Evolutionary conservation across 2,329 filamentous ascomycete genomes (phyloP).

Genomic region (Diaporthe caulivora): DNA sequence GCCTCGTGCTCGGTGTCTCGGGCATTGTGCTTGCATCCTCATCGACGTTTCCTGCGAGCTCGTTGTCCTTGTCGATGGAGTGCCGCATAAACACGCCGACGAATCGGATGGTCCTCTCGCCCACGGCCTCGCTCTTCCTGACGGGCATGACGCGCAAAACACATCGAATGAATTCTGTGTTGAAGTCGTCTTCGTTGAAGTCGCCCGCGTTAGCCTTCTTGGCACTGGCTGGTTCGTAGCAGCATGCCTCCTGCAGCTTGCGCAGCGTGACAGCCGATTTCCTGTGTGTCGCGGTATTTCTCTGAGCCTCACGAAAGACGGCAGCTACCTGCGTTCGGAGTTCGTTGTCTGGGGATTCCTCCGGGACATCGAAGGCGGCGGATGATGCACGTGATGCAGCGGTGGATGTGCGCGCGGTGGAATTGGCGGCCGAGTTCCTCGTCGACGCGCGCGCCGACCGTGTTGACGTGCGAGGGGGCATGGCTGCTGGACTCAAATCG

Average conservation of each 20-base stretch:
- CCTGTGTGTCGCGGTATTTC: conserved; percentile 88
- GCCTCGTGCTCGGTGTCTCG: conserved; percentile 86
- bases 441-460: conserved; percentile 61
- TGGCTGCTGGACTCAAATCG: conserved; percentile 45
- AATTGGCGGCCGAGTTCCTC: conserved; percentile 55
- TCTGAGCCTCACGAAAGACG: conserved; percentile 85
- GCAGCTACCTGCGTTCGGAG: conserved; percentile 80
- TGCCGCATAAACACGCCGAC: conserved; percentile 87
- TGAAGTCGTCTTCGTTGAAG: conserved; percentile 89
- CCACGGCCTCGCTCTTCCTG: conserved; percentile 91
- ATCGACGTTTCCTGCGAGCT: conserved; percentile 73
- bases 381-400: conserved; percentile 60
- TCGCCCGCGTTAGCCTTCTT: conserved; percentile 70
- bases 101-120: conserved; percentile 88
- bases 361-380: conserved; percentile 66
- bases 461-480: conserved; percentile 64
- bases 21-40: conserved; percentile 78
- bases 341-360: conserved; percentile 77
- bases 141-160: conserved; percentile 85
- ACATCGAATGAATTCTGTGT: conserved; percentile 85
- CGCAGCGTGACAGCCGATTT: conserved; percentile 89
- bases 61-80: conserved; percentile 77
- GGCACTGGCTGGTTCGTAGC: conserved; percentile 69
- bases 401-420: conserved; percentile 57
- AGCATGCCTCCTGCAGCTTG: conserved; percentile 91